Percentiles rank a stretch among this genome's conserved stretches.
phyloP scores from a whole-genome alignment of 306 rosid genomes.

The Sphenostylis stenocarpa region DNA sequence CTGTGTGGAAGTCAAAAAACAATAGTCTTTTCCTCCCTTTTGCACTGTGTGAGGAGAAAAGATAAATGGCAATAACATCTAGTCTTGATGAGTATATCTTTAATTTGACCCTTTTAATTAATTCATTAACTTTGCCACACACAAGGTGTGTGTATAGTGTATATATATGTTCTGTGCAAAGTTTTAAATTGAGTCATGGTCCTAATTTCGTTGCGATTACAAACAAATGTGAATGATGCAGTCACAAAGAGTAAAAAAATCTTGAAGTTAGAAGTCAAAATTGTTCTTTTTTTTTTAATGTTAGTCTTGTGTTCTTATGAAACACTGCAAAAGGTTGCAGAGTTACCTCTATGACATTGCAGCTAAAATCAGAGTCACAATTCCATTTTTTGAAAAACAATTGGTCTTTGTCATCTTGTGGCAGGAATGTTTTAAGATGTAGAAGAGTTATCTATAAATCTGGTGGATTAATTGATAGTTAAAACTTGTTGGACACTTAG shows the following conservation, averaged over 20 bases:
- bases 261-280: background rate
- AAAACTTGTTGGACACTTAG: slow-evolving; percentile 17
- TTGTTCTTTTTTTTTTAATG: too few relatives aligned
- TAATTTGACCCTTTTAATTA: slow-evolving; percentile 29
- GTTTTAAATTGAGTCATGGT: background rate
- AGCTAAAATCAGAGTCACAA: too few relatives aligned
- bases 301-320: background rate
- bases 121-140: slow-evolving; percentile 6
- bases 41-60: slow-evolving; percentile 44
- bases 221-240: background rate
- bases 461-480: slow-evolving; percentile 10
- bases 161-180: background rate
- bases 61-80: slow-evolving; percentile 46
- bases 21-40: slow-evolving; percentile 32
- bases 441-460: slow-evolving; percentile 4
- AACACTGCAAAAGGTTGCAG: background rate
- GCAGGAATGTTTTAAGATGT: background rate
- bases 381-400: background rate
- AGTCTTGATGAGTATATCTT: slow-evolving; percentile 34
- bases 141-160: background rate
- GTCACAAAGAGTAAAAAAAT: background rate
- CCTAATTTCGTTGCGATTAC: background rate
- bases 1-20: slow-evolving; percentile 33
- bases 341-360: background rate
- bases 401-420: background rate